These are phyloP conservation scores for Aureobasidium subglaciale DNA, from an alignment of 2,329 filamentous ascomycete species.

Conservation along the genomic window DNA sequence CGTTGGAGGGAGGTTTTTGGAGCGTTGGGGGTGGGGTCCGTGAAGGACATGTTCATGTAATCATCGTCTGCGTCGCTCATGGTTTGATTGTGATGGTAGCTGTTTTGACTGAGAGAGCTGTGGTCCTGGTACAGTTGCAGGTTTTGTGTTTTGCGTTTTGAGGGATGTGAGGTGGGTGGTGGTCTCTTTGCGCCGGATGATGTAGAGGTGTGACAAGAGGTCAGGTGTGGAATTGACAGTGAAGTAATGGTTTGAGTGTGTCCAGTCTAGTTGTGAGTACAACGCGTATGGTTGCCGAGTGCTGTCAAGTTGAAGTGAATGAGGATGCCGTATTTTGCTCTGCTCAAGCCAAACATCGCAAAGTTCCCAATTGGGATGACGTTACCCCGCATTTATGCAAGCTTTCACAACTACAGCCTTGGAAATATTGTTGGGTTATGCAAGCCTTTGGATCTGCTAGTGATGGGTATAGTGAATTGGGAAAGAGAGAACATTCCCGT, in stretches of 20 bases:
- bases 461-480: too few species aligned
- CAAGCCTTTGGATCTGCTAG: too few species aligned
- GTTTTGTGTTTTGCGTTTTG: not conserved
- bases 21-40: conserved; percentile 48
- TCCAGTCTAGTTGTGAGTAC: too few species aligned
- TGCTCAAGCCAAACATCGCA: not conserved
- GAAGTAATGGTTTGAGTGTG: too few species aligned
- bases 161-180: not conserved
- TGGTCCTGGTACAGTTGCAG: not conserved
- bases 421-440: too few species aligned
- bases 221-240: too few species aligned
- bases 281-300: too few species aligned
- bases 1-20: conserved; percentile 59
- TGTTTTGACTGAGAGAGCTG: not conserved
- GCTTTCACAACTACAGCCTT: too few species aligned
- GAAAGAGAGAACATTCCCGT: not conserved
- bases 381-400: not conserved
- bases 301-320: not conserved
- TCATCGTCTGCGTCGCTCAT: conserved; percentile 70
- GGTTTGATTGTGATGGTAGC: not conserved
- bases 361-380: not conserved
- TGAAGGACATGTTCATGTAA: conserved; percentile 94
- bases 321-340: not conserved
- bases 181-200: too few species aligned
- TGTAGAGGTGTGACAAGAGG: too few species aligned